Percentiles rank a stretch among this genome's conserved stretches.
Conservation (phyloP, 2,329 filamentous ascomycete genomes). For the Diaporthe capsici region DNA sequence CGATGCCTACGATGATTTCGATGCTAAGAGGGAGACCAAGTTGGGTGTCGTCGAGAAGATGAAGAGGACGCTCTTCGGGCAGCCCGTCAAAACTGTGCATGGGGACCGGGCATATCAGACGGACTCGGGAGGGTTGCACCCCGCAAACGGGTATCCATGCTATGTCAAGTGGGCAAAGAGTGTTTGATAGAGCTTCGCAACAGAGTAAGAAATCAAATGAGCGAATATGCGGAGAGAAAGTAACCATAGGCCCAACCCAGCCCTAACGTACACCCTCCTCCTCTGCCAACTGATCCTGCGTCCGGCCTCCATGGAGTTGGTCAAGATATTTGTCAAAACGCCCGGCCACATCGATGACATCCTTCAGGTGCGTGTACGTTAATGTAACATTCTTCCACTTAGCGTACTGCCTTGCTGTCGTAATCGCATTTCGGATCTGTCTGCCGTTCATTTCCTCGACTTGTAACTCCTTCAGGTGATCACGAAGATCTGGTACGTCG, state of each 20-base stretch:
- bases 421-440: background rate
- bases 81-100: background rate
- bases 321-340: background rate
- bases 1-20: conserved; percentile 25
- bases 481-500: background rate
- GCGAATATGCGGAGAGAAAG: background rate
- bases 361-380: background rate
- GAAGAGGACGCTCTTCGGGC: background rate
- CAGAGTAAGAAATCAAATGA: too few relatives aligned
- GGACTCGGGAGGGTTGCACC: conserved; percentile 19
- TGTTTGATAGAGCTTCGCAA: background rate
- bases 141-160: conserved; percentile 28
- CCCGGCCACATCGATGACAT: background rate
- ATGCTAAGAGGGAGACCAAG: conserved; percentile 1
- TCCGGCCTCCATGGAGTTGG: background rate
- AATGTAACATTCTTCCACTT: background rate
- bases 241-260: background rate
- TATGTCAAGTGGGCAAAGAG: background rate
- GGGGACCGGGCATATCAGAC: conserved; percentile 29
- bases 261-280: background rate
- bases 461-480: background rate
- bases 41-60: background rate
- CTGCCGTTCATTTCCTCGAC: background rate
- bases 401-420: background rate
- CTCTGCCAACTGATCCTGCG: background rate